Evolutionary conservation across 192 early-diverging fungal species (phyloP).

Genomic region (Coemansia sp.): DNA sequence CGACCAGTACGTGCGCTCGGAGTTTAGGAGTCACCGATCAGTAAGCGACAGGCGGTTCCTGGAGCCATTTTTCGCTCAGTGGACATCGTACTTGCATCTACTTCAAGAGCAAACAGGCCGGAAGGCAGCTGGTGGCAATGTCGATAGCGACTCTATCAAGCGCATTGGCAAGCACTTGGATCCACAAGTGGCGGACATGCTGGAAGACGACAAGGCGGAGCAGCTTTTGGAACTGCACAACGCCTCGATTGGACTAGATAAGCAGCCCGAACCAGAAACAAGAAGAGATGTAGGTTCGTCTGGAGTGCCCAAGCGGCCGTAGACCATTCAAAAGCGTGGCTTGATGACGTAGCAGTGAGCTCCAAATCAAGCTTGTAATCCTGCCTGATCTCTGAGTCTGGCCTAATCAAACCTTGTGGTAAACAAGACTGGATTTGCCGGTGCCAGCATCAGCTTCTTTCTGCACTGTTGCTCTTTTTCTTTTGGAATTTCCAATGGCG

Average conservation of each 20-base stretch:
- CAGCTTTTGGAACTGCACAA: conserved; percentile 49
- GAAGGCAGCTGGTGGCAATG: not conserved
- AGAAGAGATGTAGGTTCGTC: not conserved
- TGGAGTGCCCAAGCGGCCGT: conserved; percentile 3
- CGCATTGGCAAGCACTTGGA: conserved; percentile 38
- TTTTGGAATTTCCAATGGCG: conserved; percentile 13
- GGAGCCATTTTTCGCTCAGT: conserved; percentile 46
- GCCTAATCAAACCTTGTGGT: not conserved
- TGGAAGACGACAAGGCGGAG: conserved; percentile 53
- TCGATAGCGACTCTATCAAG: not conserved
- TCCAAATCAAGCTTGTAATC: conserved; percentile 53
- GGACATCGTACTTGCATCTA: conserved; percentile 35
- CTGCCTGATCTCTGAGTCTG: not conserved
- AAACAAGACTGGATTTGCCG: not conserved
- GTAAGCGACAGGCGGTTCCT: conserved; percentile 41
- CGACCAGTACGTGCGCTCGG: conserved; percentile 51
- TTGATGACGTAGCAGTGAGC: conserved; percentile 66
- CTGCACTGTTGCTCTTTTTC: not conserved
- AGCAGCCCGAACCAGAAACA: not conserved
- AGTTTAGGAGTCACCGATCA: conserved; percentile 45
- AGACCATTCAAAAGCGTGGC: conserved; percentile 83
- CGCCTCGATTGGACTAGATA: conserved; percentile 15
- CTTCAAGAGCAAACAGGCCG: conserved; percentile 24
- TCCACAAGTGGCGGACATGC: conserved; percentile 22
- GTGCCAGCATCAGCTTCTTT: not conserved